A percentile compares a stretch with the other conserved stretches of the same genome.
Conservation (phyloP, 441 rosid genomes). For the Melianthus villosus region DNA sequence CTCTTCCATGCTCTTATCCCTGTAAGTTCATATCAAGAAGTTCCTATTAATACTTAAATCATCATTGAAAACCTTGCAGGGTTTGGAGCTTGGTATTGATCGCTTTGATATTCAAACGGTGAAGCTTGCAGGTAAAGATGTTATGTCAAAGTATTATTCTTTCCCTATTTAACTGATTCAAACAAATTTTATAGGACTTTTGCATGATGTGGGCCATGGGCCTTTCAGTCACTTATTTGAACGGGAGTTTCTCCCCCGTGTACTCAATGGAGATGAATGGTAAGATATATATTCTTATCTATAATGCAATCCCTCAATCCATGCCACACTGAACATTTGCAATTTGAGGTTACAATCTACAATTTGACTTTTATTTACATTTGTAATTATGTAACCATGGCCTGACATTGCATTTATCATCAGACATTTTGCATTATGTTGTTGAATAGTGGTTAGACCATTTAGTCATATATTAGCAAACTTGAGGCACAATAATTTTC, state of each 20-base stretch:
- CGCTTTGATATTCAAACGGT: conserved; percentile 31
- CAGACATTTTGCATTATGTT: too few species aligned
- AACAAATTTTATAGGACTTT: conserved; percentile 26
- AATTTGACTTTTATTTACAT: too few species aligned
- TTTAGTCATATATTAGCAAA: too few species aligned
- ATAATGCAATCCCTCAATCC: neutral
- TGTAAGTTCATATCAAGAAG: conserved; percentile 6
- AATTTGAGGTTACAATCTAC: neutral
- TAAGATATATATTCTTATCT: conserved; percentile 9
- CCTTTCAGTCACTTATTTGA: conserved; percentile 69
- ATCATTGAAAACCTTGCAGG: conserved; percentile 27
- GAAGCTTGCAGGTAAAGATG: conserved; percentile 47
- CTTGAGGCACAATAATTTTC: too few species aligned
- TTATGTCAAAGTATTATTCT: neutral
- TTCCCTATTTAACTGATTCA: too few species aligned
- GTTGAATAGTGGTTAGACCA: too few species aligned
- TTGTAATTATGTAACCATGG: too few species aligned
- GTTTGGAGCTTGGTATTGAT: conserved; percentile 36
- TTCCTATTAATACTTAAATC: neutral
- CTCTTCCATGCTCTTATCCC: too few species aligned
- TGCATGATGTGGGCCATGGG: conserved; percentile 78
- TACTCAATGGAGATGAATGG: conserved; percentile 27
- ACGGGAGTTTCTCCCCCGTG: conserved; percentile 36
- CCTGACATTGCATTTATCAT: too few species aligned
- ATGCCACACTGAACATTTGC: neutral